These are phyloP conservation scores for Haplosporangium sp. DNA, from an alignment of 371 early-diverging fungal species.

Conservation along the genomic window DNA sequence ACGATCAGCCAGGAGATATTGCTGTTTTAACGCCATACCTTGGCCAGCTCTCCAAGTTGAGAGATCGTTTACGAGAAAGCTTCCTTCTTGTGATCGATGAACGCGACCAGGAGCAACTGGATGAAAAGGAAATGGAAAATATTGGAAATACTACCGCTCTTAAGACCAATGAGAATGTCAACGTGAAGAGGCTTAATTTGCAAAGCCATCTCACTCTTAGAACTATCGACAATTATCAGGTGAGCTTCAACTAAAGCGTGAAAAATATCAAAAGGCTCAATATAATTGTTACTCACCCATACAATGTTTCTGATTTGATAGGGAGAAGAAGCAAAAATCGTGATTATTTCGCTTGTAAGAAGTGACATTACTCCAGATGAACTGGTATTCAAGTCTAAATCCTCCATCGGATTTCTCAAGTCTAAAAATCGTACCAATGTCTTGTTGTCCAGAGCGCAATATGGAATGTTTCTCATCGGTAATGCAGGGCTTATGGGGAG, in stretches of 20 bases:
- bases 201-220: constrained; percentile 40
- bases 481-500: constrained; percentile 55
- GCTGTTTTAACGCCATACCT: constrained; percentile 69
- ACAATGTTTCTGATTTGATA: constrained; percentile 4
- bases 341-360: constrained; percentile 71
- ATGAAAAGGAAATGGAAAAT: constrained; percentile 28
- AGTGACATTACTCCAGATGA: constrained; percentile 56
- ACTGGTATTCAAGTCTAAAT: constrained; percentile 17
- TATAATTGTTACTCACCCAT: no score
- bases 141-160: not conserved
- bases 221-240: constrained; percentile 59
- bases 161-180: constrained; percentile 1
- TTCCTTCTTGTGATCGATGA: constrained; percentile 55
- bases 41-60: constrained; percentile 62
- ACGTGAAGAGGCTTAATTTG: constrained; percentile 18
- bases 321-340: constrained; percentile 59
- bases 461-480: constrained; percentile 69
- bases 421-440: constrained; percentile 85
- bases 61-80: constrained; percentile 40
- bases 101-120: constrained; percentile 52
- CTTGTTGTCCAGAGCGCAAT: constrained; percentile 77
- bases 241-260: not conserved
- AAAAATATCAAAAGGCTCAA: no score
- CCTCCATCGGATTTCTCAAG: constrained; percentile 81
- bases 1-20: constrained; percentile 62